These are phyloP conservation scores for Salix arbutifolia DNA, from an alignment of 345 rosid genomes.

Conservation along the genomic window DNA sequence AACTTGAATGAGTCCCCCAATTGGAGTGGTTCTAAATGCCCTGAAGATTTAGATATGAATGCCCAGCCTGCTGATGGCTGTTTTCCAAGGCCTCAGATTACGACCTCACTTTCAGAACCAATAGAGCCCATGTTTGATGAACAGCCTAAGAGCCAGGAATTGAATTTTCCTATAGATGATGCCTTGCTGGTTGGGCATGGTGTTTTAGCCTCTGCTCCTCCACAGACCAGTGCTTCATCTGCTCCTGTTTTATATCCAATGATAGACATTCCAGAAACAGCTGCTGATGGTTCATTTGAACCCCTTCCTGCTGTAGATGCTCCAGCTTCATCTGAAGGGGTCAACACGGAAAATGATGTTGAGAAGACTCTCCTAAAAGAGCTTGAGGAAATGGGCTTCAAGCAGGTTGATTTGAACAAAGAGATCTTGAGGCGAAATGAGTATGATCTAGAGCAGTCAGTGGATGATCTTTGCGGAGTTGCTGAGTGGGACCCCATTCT, in stretches of 20 bases:
- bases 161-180: conserved; percentile 38
- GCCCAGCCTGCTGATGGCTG: conserved; percentile 32
- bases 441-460: conserved; percentile 68
- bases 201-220: conserved; percentile 25
- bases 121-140: conserved; percentile 21
- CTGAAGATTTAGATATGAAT: conserved; percentile 32
- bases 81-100: conserved; percentile 14
- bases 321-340: conserved; percentile 10
- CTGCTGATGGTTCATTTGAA: conserved; percentile 16
- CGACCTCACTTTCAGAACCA: conserved; percentile 11
- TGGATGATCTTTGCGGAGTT: conserved; percentile 74
- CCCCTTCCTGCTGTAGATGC: not conserved
- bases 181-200: conserved; percentile 29
- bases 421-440: conserved; percentile 69
- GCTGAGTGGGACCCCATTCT: conserved; percentile 86
- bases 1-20: conserved; percentile 69
- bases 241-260: conserved; percentile 39
- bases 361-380: conserved; percentile 68
- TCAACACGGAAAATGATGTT: conserved; percentile 18
- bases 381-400: conserved; percentile 92
- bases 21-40: conserved; percentile 19
- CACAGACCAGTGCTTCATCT: conserved; percentile 15
- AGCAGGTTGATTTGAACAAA: conserved; percentile 80
- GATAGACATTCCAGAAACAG: conserved; percentile 40
- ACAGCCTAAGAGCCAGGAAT: conserved; percentile 30